Conservation (phyloP, 2,329 filamentous ascomycete species). For the Chaetomiaceae sp. region DNA sequence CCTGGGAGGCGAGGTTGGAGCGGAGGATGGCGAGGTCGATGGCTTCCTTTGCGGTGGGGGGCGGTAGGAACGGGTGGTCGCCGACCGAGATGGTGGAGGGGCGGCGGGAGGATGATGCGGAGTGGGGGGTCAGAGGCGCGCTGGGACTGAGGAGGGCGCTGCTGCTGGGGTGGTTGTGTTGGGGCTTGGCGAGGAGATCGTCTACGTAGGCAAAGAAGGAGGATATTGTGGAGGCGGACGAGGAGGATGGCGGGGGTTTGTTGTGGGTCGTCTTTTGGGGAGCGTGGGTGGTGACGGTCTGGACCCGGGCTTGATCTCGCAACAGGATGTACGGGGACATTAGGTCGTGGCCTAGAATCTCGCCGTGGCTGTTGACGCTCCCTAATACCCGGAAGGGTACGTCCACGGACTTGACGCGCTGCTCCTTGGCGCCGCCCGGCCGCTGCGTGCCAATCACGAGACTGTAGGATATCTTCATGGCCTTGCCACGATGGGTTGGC, state of each 20-base stretch:
- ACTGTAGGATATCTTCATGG: constrained; percentile 90
- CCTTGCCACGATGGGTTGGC: constrained; percentile 83
- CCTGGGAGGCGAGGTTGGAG: constrained; percentile 62
- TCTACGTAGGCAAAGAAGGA: constrained; percentile 77
- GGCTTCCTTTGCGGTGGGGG: constrained; percentile 68
- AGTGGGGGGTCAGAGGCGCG: constrained; percentile 37
- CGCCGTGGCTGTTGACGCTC: constrained; percentile 83
- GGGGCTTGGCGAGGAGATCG: constrained; percentile 60
- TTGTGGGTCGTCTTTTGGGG: constrained; percentile 26
- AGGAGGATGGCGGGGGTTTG: constrained; percentile 27
- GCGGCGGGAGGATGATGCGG: constrained; percentile 43
- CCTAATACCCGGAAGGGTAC: constrained; percentile 90
- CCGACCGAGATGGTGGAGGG: constrained; percentile 39
- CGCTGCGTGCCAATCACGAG: constrained; percentile 89
- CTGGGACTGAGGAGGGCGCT: constrained; percentile 69
- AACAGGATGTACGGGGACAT: constrained; percentile 92
- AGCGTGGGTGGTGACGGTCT: constrained; percentile 41
- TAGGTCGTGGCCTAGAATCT: constrained; percentile 86
- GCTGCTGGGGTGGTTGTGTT: constrained; percentile 40
- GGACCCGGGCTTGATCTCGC: constrained; percentile 71
- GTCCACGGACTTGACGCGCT: constrained; percentile 85
- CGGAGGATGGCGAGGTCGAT: constrained; percentile 89
- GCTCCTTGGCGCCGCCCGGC: constrained; percentile 69
- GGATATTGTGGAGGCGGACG: constrained; percentile 42
- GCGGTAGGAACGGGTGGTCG: constrained; percentile 36